These are phyloP conservation scores for Pseudoscleropodium purum DNA, from an alignment of 225 moss, liverwort and hornwort genomes.

Conservation along the genomic window DNA sequence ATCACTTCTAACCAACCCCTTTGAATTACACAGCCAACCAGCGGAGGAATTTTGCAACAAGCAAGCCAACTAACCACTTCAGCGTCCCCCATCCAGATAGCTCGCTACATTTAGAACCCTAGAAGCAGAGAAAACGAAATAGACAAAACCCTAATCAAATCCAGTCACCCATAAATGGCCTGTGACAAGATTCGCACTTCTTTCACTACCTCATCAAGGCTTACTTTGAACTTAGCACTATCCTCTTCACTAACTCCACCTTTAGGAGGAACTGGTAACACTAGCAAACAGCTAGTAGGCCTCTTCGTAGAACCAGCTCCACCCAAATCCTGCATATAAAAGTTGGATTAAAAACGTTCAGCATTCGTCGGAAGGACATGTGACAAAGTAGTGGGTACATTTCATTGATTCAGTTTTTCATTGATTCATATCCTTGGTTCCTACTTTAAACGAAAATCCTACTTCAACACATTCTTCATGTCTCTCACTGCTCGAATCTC, in stretches of 20 bases:
- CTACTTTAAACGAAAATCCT: not conserved
- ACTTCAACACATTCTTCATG: not conserved
- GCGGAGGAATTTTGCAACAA: not conserved
- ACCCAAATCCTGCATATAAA: constrained; percentile 60
- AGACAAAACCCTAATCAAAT: not conserved
- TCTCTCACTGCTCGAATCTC: not conserved
- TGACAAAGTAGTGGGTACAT: too few species aligned
- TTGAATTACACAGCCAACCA: not conserved
- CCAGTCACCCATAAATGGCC: constrained; percentile 34
- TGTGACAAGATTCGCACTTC: constrained; percentile 65
- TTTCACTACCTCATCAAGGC: constrained; percentile 72
- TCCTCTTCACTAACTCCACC: constrained; percentile 74
- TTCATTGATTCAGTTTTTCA: not conserved
- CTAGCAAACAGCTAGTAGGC: constrained; percentile 88
- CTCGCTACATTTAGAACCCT: not conserved
- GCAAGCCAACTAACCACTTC: not conserved
- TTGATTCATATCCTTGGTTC: not conserved
- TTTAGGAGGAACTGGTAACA: constrained; percentile 53
- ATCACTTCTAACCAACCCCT: not conserved
- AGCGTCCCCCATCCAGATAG: not conserved
- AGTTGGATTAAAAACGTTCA: not conserved
- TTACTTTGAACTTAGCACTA: constrained; percentile 55
- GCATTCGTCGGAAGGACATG: not conserved
- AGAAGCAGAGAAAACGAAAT: not conserved
- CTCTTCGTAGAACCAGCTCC: constrained; percentile 92